These are phyloP conservation scores for Citrus sp. DNA, from an alignment of 345 rosid species.

Conservation along the genomic window DNA sequence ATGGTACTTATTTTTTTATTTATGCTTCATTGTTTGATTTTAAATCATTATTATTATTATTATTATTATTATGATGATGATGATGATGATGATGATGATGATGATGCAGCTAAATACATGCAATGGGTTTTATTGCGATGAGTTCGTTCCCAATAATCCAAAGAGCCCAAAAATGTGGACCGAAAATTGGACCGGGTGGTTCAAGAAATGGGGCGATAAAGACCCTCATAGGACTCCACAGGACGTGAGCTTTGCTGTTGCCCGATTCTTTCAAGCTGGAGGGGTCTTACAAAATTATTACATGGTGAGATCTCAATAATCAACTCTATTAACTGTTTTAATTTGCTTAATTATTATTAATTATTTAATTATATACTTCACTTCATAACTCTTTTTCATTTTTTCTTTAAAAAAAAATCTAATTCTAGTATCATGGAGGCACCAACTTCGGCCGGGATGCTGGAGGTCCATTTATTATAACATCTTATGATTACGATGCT, in stretches of 20 bases:
- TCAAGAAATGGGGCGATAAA: not conserved
- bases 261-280: not conserved
- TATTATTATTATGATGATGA: too few relatives aligned
- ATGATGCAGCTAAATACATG: slow-evolving; percentile 31
- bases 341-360: not conserved
- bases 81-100: too few relatives aligned
- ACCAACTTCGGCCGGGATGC: slow-evolving; percentile 42
- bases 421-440: slow-evolving; percentile 46
- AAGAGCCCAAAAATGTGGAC: slow-evolving; percentile 46
- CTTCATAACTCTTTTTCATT: not conserved
- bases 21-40: not conserved
- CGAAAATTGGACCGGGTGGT: slow-evolving; percentile 51
- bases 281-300: not conserved
- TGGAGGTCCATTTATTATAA: slow-evolving; percentile 44
- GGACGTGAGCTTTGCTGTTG: not conserved
- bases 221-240: not conserved
- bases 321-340: not conserved
- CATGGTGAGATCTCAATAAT: not conserved
- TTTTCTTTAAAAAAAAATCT: too few relatives aligned
- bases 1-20: slow-evolving; percentile 17
- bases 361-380: not conserved
- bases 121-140: slow-evolving; percentile 43
- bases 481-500: slow-evolving; percentile 44
- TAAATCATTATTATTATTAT: too few relatives aligned
- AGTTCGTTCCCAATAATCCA: slow-evolving; percentile 19